Conservation (phyloP, 1,139 yeast species). For the Wickerhamomyces sp. region DNA sequence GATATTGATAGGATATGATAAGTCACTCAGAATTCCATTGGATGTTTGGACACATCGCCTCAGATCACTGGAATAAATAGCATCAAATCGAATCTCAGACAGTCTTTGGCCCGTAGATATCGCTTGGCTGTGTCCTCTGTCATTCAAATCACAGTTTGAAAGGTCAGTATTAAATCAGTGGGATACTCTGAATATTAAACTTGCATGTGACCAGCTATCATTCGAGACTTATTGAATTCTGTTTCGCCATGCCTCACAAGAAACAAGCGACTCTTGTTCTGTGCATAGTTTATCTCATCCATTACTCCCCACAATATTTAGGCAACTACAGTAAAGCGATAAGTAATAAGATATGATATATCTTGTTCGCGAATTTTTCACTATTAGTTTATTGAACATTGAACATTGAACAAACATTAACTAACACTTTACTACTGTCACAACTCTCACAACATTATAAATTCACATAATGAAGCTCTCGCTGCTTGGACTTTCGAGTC, state of each 20-base stretch:
- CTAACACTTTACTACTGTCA: no score
- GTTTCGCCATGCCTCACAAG: slow-evolving; percentile 1
- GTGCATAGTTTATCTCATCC: no score
- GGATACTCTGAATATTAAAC: background rate
- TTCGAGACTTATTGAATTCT: background rate
- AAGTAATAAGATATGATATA: no score
- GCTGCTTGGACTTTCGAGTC: background rate
- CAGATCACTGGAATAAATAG: background rate
- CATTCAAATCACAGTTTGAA: background rate
- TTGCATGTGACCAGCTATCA: background rate
- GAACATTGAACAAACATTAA: no score
- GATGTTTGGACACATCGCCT: background rate
- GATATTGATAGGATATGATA: no score
- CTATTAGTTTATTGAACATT: no score
- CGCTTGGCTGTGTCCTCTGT: background rate
- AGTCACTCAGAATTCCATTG: background rate
- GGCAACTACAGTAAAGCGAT: no score
- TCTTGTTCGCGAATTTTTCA: no score
- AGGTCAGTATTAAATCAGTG: no score
- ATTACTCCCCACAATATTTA: no score
- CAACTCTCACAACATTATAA: no score
- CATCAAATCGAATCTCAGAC: background rate
- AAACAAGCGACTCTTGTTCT: background rate
- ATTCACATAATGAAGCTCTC: background rate
- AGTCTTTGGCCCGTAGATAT: background rate